phyloP scores from a whole-genome alignment of 2,329 filamentous ascomycete genomes.

The Aspergillus viridinutans region DNA sequence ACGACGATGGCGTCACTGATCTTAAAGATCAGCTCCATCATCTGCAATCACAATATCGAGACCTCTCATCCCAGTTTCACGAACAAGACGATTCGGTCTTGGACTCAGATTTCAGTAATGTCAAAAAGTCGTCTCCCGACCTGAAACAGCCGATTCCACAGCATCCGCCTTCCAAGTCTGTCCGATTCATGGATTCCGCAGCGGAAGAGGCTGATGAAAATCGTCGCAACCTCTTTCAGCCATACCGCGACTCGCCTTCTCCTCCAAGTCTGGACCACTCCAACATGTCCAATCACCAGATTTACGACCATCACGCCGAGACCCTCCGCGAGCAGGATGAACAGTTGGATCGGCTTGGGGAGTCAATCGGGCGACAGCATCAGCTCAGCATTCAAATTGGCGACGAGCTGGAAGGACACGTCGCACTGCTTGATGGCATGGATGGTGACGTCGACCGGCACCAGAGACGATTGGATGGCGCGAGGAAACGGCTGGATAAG shows the following conservation, averaged over 20 bases:
- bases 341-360: slow-evolving; percentile 83
- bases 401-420: slow-evolving; percentile 88
- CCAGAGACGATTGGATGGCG: slow-evolving; percentile 68
- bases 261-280: slow-evolving; percentile 47
- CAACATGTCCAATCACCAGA: slow-evolving; percentile 71
- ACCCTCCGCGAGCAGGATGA: slow-evolving; percentile 87
- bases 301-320: slow-evolving; percentile 77
- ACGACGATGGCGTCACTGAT: slow-evolving; percentile 48
- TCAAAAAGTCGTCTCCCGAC: slow-evolving; percentile 43
- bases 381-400: slow-evolving; percentile 95
- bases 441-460: slow-evolving; percentile 81
- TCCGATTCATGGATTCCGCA: slow-evolving; percentile 74
- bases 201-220: slow-evolving; percentile 49
- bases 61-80: slow-evolving; percentile 76
- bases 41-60: slow-evolving; percentile 69
- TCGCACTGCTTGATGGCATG: slow-evolving; percentile 82
- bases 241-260: slow-evolving; percentile 55
- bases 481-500: slow-evolving; percentile 65
- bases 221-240: slow-evolving; percentile 58
- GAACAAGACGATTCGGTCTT: slow-evolving; percentile 47
- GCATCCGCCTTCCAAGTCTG: slow-evolving; percentile 60
- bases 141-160: slow-evolving; percentile 42
- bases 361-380: slow-evolving; percentile 80
- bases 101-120: slow-evolving; percentile 56
- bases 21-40: slow-evolving; percentile 63